A percentile compares a stretch with the other conserved stretches of the same genome.
Conservation (phyloP, 495 filamentous ascomycete genomes). For the Podospora pseudocomata region DNA sequence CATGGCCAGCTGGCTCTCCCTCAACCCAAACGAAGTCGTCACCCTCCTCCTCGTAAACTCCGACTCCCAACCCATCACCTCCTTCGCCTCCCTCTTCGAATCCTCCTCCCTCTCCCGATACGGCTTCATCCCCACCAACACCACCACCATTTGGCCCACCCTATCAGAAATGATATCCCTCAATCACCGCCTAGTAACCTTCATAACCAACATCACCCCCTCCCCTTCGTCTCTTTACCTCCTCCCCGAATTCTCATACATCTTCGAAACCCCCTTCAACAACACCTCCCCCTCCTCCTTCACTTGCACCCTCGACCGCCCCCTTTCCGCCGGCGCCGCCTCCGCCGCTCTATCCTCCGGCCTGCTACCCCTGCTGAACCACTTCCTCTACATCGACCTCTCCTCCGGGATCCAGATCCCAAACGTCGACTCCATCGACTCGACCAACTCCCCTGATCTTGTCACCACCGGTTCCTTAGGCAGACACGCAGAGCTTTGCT, state of each 20-base stretch:
- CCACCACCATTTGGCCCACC: constrained; percentile 58
- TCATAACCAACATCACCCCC: constrained; percentile 55
- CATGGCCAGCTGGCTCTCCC: constrained; percentile 63
- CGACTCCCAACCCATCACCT: constrained; percentile 47
- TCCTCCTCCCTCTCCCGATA: constrained; percentile 55
- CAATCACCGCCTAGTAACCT: constrained; percentile 59
- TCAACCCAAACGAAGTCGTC: constrained; percentile 63
- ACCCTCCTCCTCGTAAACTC: constrained; percentile 68
- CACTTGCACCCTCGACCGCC: constrained; percentile 63
- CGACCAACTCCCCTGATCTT: constrained; percentile 52
- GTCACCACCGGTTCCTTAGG: constrained; percentile 51
- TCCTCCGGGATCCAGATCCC: constrained; percentile 56
- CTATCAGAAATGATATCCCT: constrained; percentile 56
- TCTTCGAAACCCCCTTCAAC: constrained; percentile 69
- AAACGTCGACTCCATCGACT: constrained; percentile 47
- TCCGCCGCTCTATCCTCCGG: constrained; percentile 43
- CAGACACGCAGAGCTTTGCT: constrained; percentile 51
- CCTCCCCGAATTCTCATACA: constrained; percentile 64
- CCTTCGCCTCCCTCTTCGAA: constrained; percentile 54
- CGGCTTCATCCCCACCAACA: constrained; percentile 51
- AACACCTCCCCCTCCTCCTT: constrained; percentile 49
- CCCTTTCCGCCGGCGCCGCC: constrained; percentile 40
- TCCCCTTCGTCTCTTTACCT: constrained; percentile 54
- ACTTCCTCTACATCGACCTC: constrained; percentile 62
- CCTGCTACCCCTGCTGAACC: constrained; percentile 63